Evolutionary conservation across 1,284 basidiomycete species (phyloP).

Genomic region (Cryptococcus amylolentus): DNA sequence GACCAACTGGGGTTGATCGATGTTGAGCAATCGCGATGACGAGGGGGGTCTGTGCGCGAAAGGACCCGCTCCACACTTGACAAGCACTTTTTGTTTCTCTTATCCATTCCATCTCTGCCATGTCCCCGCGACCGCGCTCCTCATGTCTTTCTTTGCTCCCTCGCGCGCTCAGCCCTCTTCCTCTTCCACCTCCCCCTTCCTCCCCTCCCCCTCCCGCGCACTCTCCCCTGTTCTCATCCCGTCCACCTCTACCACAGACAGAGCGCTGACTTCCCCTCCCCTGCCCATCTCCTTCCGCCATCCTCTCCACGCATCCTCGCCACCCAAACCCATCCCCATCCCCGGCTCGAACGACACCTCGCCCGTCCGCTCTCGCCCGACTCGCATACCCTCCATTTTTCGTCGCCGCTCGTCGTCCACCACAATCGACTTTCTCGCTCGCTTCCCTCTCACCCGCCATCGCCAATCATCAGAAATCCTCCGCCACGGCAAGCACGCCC

Average conservation of each 20-base stretch:
- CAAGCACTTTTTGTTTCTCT: no score
- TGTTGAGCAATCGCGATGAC: no score
- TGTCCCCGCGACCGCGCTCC: background rate
- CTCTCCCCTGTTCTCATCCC: constrained; percentile 20
- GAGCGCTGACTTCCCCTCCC: constrained; percentile 13
- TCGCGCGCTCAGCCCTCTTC: background rate
- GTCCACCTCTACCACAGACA: background rate
- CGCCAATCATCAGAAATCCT: constrained; percentile 64
- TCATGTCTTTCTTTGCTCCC: constrained; percentile 10
- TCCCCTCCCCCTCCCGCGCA: constrained; percentile 12
- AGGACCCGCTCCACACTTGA: no score
- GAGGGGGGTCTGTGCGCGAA: no score
- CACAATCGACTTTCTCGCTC: background rate
- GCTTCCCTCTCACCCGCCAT: constrained; percentile 6
- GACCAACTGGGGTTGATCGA: background rate
- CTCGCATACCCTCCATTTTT: background rate
- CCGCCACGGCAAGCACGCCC: constrained; percentile 65
- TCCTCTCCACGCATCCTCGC: background rate
- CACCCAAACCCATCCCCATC: constrained; percentile 4
- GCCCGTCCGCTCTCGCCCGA: background rate
- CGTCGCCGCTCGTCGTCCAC: constrained; percentile 5
- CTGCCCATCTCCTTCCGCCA: constrained; percentile 2
- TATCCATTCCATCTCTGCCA: no score
- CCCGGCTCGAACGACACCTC: constrained; percentile 6
- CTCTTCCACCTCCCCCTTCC: constrained; percentile 13